Base-by-base conservation (phyloP, 1,284 basidiomycete species). In the Tilletia indica region DNA sequence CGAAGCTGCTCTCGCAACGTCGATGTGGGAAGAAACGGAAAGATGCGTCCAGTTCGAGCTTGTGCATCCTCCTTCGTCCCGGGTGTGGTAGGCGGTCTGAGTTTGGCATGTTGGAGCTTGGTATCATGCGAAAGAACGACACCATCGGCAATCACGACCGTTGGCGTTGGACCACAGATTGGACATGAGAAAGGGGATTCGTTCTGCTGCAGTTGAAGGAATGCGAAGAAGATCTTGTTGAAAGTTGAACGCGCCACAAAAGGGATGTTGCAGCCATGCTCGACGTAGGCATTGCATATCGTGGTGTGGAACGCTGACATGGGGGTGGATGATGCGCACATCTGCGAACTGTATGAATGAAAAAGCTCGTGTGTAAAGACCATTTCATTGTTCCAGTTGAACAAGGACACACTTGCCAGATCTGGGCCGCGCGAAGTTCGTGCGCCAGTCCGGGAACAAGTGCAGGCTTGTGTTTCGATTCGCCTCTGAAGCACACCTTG, bases 241-340 rank as follows among this genome's bases (percentile, higher is more conserved):
- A 54, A 54, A 19, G 51, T 54, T 54, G 51, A 54, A 19, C 51
- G 51, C 51, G 51, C 25, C 5, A 54, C 51, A 31, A 54, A 54
- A 54, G 51, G 51, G 6, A n/a, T 4, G 4, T 4, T 54, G 51
- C 51, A 54, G 19, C 51, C 51, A 19, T 54, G 51, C 25, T 54
- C 51, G 25, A 54, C 16, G 51, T 54, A 54, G 16, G 51, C 51
- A 54, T 54, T 19, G 19, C 19, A 6, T 5, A 19, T 54, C 8
- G 16, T 54, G 16, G 51, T 54, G 51, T 54, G 51, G 25, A 54
- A 54, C 8, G 51, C 51, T 31, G 51, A 54, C 8, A 54, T 5
- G 4, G 51, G 51, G 25, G 51, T 54, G 6, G 51, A 54, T 5
- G 51, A 54, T 5, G 51, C 16, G n/a, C 51, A 54, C 5, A 54